Evolutionary conservation across 345 rosid genomes (phyloP).

Genomic region (Gossypium thurberi): DNA sequence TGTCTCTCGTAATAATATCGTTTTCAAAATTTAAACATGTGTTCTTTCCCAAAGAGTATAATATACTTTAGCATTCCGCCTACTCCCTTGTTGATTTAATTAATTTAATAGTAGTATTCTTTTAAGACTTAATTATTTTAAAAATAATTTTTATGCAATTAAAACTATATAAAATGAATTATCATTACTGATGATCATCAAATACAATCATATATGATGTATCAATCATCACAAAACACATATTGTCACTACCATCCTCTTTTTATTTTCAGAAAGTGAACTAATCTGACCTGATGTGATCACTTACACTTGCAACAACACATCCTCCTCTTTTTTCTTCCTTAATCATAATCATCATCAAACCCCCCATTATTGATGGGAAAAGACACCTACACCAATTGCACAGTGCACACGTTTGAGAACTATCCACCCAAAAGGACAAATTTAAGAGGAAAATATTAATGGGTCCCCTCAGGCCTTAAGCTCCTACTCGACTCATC

Average conservation of each 20-base stretch:
- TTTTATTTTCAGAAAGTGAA: not conserved
- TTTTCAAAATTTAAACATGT: no score
- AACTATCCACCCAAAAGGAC: constrained; percentile 10
- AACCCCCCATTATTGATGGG: constrained; percentile 10
- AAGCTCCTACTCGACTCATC: not conserved
- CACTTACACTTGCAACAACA: not conserved
- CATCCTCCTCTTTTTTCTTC: not conserved
- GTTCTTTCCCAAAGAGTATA: rapidly evolving
- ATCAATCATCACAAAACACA: no score
- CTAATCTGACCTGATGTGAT: not conserved
- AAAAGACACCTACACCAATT: constrained; percentile 13
- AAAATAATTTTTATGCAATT: no score
- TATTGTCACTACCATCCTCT: not conserved
- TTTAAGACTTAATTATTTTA: no score
- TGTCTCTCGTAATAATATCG: rapidly evolving
- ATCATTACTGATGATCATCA: no score
- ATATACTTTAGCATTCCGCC: no score
- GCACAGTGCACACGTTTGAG: constrained; percentile 11
- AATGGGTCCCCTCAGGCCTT: constrained; percentile 2
- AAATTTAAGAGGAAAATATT: not conserved
- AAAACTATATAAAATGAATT: no score
- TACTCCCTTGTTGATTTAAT: no score
- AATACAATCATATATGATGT: no score
- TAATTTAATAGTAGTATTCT: no score
- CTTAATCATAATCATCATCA: constrained; percentile 14